Evolutionary conservation across 2,329 filamentous ascomycete genomes (phyloP), one percentile per base, ranked within the genome.

Genomic region (Neophaeococcomyces mojaviensis): DNA sequence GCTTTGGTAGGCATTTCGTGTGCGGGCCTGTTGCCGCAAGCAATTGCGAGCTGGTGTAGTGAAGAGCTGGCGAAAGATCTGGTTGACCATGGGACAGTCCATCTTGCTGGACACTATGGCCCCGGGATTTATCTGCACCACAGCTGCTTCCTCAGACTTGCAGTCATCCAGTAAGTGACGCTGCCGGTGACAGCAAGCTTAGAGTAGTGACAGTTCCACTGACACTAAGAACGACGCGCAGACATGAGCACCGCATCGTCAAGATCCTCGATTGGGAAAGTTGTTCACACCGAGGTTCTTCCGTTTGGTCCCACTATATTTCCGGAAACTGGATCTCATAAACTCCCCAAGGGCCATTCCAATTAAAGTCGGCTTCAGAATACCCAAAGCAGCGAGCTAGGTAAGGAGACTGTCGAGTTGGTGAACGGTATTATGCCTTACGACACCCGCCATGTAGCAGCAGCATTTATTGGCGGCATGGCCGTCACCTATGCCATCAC

Each of bases 31-130:
- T 41, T 56, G 42, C 30, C 71, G 69, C 54, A 75, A 64, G 44
- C 72, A 70, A 59, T 77, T 74, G 61, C 82, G 84, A 40, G 79
- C 74, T 39, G 79, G 78, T 59, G 89, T 86, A 36, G 80, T 79
- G 59, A 94, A 94, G 34, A 97, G 78, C 70, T 88, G 86, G 59
- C 85, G 80, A 60, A 96, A 90, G 61, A 95, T 76, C 62, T 83
- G 84, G 39, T 79, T 79, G 55, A 88, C 75, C 51, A 86, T 71
- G 49, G 84, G 83, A 15, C 86, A 89, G 69, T 95, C 88, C 88
- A 95, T 94, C 26, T 6, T 33, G 3, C 7, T 13, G n/a, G n/a
- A n/a, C n/a, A n/a, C n/a, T n/a, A n/a, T n/a, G n/a, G n/a, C n/a
- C n/a, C n/a, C n/a, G n/a, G n/a, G n/a, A n/a, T n/a, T n/a, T n/a